Conservation (phyloP, 345 rosid genomes). For the Turritis glabra region DNA sequence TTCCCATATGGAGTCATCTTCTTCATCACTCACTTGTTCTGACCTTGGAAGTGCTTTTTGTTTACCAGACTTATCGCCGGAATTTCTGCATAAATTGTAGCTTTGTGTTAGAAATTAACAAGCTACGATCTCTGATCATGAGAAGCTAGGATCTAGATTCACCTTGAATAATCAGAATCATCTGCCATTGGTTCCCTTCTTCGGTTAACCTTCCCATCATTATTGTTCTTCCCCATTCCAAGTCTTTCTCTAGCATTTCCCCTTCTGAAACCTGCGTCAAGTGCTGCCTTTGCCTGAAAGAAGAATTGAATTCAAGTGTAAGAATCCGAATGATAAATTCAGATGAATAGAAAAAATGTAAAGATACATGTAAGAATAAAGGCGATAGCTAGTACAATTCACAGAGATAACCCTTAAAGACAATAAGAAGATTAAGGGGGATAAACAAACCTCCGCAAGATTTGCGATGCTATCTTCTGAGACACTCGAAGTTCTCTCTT, state of each 20-base stretch:
- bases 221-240: constrained; percentile 35
- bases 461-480: constrained; percentile 87
- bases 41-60: constrained; percentile 52
- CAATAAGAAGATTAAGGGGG: not conserved
- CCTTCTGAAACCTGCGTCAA: constrained; percentile 67
- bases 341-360: not conserved
- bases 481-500: constrained; percentile 81
- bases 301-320: not conserved
- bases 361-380: not conserved
- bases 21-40: constrained; percentile 56
- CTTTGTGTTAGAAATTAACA: constrained; percentile 26
- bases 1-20: constrained; percentile 61
- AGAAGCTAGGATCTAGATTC: constrained; percentile 22
- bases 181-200: constrained; percentile 56
- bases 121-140: not conserved
- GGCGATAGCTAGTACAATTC: not conserved
- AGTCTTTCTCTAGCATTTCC: constrained; percentile 75
- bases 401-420: not conserved
- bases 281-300: constrained; percentile 83
- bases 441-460: constrained; percentile 69
- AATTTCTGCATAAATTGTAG: constrained; percentile 45
- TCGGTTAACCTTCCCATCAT: constrained; percentile 52
- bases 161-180: constrained; percentile 78
- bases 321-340: constrained; percentile 1
- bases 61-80: constrained; percentile 53